Base-by-base conservation (phyloP, 345 rosid genomes). In the Bruguiera sexangula region DNA sequence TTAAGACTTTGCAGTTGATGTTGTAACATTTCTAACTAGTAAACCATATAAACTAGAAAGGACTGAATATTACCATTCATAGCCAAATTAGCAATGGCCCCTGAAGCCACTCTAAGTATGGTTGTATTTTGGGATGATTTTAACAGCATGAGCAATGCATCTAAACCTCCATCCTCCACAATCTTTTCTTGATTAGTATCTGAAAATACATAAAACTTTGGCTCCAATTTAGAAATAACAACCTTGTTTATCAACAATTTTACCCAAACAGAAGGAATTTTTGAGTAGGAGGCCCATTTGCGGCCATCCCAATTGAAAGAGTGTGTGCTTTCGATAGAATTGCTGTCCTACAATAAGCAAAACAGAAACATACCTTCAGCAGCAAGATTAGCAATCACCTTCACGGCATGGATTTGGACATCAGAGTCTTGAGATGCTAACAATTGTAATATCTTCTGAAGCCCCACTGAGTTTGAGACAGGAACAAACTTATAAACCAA, bases 321-420 rank as follows among this genome's bases (percentile, higher is more conserved):
- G 13, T 10, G 36, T 34, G 32, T 5, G n/a, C 39, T 54, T 24
- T 34, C 36, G 6, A 6, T 34, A 34, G 36, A 34, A 34, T 32
- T 6, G 36, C 6, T 34, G 36, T 34, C 36, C 8, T 34, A 34
- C 36, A 34, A 58, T 22, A 20, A 63, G 68, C 10, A 60, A 39
- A 69, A 72, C 29, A 31, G 65, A 67, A 52, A 65, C 26, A 26
- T 73, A 91, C 98, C 98, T 91, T 94, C 98, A 50, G 96, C 96
- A 30, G 98, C 98, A 70, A 94, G 91, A 82, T 94, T 94, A 55
- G 98, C 98, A 70, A 94, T 87, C 68, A 91, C 94, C 82, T 94
- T 94, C 60, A 91, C 93, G 8, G 93, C 97, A 79, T 91, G 97
- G 69, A 84, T 87, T 83, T 91, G 98, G 73, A 94, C 91, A 58